Evolutionary conservation across 2,329 filamentous ascomycete genomes (phyloP).

Genomic region (Trichoderma hamatum): DNA sequence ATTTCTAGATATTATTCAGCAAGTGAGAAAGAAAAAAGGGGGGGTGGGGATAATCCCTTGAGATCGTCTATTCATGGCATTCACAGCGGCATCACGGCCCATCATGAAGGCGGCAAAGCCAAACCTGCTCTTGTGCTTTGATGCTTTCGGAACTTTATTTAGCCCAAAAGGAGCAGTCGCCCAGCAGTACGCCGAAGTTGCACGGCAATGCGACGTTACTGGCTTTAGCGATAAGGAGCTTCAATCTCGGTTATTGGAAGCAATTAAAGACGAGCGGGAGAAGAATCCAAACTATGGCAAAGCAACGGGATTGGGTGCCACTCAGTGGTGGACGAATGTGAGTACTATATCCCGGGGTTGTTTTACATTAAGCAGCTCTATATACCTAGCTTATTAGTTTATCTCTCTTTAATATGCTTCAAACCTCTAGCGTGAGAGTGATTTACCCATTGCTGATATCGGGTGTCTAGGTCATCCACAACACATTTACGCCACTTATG

Average conservation of each 20-base stretch:
- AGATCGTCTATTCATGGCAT: background rate
- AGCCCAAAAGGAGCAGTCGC: slow-evolving; percentile 53
- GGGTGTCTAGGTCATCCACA: slow-evolving; percentile 52
- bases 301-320: slow-evolving; percentile 51
- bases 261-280: slow-evolving; percentile 52
- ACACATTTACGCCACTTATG: slow-evolving; percentile 53
- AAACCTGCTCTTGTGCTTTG: slow-evolving; percentile 62
- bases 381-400: background rate
- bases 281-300: slow-evolving; percentile 63
- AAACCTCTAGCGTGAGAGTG: background rate
- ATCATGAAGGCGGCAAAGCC: slow-evolving; percentile 30
- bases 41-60: background rate
- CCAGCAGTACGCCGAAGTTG: slow-evolving; percentile 57
- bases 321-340: slow-evolving; percentile 64
- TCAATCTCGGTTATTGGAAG: slow-evolving; percentile 39
- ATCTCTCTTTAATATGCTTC: background rate
- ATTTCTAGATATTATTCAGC: background rate
- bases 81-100: background rate
- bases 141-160: slow-evolving; percentile 69
- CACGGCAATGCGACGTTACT: slow-evolving; percentile 52
- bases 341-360: slow-evolving; percentile 30
- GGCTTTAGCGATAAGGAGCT: slow-evolving; percentile 48
- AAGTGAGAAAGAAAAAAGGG: background rate
- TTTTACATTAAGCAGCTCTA: background rate
- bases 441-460: background rate